Evolutionary conservation across 1,284 basidiomycete genomes (phyloP), one percentile per base, ranked within the genome.

Genomic region (Naganishia liquefaciens): DNA sequence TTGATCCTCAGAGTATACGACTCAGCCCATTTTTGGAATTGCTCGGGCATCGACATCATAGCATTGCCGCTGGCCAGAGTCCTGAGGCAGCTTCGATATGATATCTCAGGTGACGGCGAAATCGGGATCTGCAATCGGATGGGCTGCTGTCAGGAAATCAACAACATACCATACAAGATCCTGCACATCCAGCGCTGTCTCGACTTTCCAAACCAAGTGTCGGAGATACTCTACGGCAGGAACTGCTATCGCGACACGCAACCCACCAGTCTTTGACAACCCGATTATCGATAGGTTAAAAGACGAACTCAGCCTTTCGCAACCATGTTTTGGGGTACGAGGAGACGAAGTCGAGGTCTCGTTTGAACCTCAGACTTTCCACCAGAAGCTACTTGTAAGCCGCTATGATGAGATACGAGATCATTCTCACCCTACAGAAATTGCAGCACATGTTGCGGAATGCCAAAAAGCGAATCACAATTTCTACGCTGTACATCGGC

Each of bases 401-500:
- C 23, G 21, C 1, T 15, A 33, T 15, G 2, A 51, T 11, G 42
- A 17, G 17, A 28, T 2, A 13, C 49, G 6, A 10, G 43, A 19
- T 46, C 10, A 40, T 43, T 33, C 30, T 23, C 44, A 30, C 2
- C 15, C 54, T 33, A 15, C 23, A 27, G 69, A 42, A 2, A 39
- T 30, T 33, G 21, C 63, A 92, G 91, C 81, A 84, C 64, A 87
- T 91, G 83, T 86, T 96, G 62, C 80, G 81, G 52, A 80, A 83
- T 42, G 93, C 93, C 1, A 84, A 85, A 68, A 79, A 81, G 64
- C 84, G 91, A 64, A 86, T 97, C 72, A 89, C 93, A 73, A 84
- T 97, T 52, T 94, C 92, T 0, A 92, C 90, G 11, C 77, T 93
- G 33, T 93, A 93, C 74, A 86, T 93, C 55, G 89, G 89, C 27